Base-by-base conservation (phyloP, 768 basidiomycete species). In the Mycena latifolia region DNA sequence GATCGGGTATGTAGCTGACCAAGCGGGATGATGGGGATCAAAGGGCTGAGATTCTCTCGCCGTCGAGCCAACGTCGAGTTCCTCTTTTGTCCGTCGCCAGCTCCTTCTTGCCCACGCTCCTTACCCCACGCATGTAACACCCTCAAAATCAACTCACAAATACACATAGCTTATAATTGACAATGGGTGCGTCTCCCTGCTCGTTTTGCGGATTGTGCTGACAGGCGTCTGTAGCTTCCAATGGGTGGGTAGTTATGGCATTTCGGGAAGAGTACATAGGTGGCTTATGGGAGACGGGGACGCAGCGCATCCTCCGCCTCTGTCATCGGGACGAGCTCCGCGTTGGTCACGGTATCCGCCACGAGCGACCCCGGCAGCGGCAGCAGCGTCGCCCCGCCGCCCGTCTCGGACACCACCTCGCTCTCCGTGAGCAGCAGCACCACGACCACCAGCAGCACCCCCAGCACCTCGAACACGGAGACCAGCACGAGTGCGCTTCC, bases 71-170 rank as follows among this genome's bases (percentile, higher is more conserved):
- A n/a, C n/a, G n/a, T n/a, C n/a, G n/a, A n/a, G n/a, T n/a, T 45
- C 43, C 43, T 22, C 20, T 45, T 20, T 39, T 22, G 18, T 56
- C 25, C n/a, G 17, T n/a, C 43, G 20, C 14, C 37, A 29, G 25
- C 27, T 27, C 17, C 47, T 3, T n/a, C 3, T 48, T 11, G n/a
- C 47, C 47, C 62, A 63, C 62, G 62, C 62, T 63, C 62, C 55
- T 63, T 63, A 63, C 55, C 62, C 54, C n/a, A 56, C 62, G 62
- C 62, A 63, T 63, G 62, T 63, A 63, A 63, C 55, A 56, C 62
- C 24, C 24, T 39, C 37, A 17, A 48, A 46, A 10, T 14, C 9
- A 33, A 5, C n/a, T 14, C 15, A 5, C 4, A 25, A 39, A n/a
- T n/a, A n/a, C n/a, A n/a, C n/a, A n/a, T n/a, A n/a, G n/a, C n/a